These are phyloP conservation scores for Yueomyces sp. DNA, from an alignment of 1,139 yeast genomes.

Conservation along the genomic window DNA sequence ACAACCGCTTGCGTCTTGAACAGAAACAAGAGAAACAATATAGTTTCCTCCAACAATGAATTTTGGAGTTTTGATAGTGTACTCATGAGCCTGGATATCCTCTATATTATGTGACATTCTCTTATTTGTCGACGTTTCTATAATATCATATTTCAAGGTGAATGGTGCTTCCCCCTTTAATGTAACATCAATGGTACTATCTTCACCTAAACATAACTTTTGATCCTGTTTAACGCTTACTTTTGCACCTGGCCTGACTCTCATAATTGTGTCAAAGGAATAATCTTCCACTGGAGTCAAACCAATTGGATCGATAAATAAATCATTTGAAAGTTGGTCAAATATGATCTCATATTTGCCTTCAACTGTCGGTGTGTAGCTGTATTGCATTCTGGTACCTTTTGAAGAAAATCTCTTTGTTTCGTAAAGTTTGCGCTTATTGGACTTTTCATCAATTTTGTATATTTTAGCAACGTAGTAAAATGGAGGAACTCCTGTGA, in stretches of 20 bases:
- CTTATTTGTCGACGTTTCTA: slow-evolving; percentile 36
- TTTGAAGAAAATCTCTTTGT: slow-evolving; percentile 27
- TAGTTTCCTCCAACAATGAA: slow-evolving; percentile 59
- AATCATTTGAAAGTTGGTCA: slow-evolving; percentile 40
- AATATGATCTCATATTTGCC: slow-evolving; percentile 73
- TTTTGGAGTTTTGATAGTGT: slow-evolving; percentile 39
- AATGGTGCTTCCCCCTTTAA: slow-evolving; percentile 77
- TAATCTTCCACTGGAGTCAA: slow-evolving; percentile 23
- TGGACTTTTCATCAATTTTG: slow-evolving; percentile 28
- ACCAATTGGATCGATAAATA: slow-evolving; percentile 33
- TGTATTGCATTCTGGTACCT: slow-evolving; percentile 40
- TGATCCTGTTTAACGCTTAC: slow-evolving; percentile 14
- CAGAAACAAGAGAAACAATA: slow-evolving; percentile 46
- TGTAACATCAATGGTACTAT: slow-evolving; percentile 37
- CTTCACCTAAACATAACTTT: slow-evolving; percentile 35
- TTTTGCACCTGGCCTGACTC: slow-evolving; percentile 31
- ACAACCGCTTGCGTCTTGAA: slow-evolving; percentile 67
- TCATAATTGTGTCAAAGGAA: slow-evolving; percentile 30
- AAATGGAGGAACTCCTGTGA: slow-evolving; percentile 77
- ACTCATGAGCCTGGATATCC: slow-evolving; percentile 30
- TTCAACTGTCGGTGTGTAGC: slow-evolving; percentile 66
- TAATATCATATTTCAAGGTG: slow-evolving; percentile 52
- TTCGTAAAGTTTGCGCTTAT: slow-evolving; percentile 24
- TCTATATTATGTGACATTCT: slow-evolving; percentile 31
- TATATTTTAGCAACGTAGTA: slow-evolving; percentile 50